Evolutionary conservation across 202 grass and related monocot genomes (phyloP).

Genomic region (Schoenoplectus triqueter): DNA sequence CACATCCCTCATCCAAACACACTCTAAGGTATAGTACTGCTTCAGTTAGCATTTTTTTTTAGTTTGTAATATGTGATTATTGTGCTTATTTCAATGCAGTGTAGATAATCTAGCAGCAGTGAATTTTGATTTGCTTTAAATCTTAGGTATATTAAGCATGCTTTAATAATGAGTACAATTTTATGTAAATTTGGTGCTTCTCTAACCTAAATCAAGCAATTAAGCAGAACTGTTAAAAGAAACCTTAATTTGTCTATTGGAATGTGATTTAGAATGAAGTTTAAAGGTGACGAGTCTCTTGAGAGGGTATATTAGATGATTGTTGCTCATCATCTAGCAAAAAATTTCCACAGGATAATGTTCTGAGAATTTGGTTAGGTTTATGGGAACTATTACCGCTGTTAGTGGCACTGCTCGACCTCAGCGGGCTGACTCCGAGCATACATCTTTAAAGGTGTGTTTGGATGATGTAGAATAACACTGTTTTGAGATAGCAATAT

Average conservation of each 20-base stretch:
- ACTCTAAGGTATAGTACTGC: constrained; percentile 67
- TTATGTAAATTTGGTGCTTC: not conserved
- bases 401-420: constrained; percentile 55
- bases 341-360: constrained; percentile 15
- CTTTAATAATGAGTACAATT: not conserved
- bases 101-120: not conserved
- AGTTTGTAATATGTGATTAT: too few species aligned
- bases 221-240: constrained; percentile 31
- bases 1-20: too few species aligned
- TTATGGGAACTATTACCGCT: constrained; percentile 88
- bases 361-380: constrained; percentile 53
- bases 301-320: constrained; percentile 60
- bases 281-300: constrained; percentile 94
- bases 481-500: too few species aligned
- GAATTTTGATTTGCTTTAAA: not conserved
- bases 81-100: constrained; percentile 20
- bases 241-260: constrained; percentile 80
- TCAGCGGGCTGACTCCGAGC: constrained; percentile 78
- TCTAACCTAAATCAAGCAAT: not conserved
- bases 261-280: constrained; percentile 96
- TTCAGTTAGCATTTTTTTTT: not conserved
- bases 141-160: not conserved
- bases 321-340: constrained; percentile 35
- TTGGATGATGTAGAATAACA: too few species aligned
- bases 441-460: constrained; percentile 50